Conservation (phyloP, 202 grass and related monocot species). For the Schoenoplectus tabernaemontani region DNA sequence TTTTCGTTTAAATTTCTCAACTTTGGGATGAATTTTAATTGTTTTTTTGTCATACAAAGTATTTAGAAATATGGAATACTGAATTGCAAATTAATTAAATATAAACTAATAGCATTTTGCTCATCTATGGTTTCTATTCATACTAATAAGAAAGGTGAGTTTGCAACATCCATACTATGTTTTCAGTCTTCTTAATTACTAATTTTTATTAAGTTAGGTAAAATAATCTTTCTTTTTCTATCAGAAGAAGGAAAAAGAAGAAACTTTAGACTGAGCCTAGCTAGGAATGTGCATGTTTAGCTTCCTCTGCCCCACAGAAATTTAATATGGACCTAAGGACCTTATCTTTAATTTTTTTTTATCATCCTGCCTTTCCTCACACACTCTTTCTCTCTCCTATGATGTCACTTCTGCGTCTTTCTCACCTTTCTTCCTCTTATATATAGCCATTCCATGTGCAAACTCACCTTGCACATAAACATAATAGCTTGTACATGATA, state of each 20-base stretch:
- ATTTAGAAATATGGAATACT: too few relatives aligned
- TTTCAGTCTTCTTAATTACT: too few relatives aligned
- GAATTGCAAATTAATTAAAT: too few relatives aligned
- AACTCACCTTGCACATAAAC: slow-evolving; percentile 24
- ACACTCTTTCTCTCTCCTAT: slow-evolving; percentile 11
- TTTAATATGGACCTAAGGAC: slow-evolving; percentile 1
- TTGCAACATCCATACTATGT: too few relatives aligned
- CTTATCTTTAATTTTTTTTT: slow-evolving; percentile 18
- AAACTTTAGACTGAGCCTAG: slow-evolving; percentile 7
- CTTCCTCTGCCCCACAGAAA: slow-evolving; percentile 9
- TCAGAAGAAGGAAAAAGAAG: neutral
- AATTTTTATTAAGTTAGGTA: too few relatives aligned
- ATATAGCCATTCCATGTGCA: slow-evolving; percentile 4
- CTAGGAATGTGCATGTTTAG: neutral
- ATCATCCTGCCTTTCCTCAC: neutral
- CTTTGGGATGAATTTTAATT: too few relatives aligned
- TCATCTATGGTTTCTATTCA: too few relatives aligned
- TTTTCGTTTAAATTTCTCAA: too few relatives aligned
- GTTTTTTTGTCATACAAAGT: too few relatives aligned
- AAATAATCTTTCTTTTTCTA: slow-evolving; percentile 9
- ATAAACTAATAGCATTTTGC: too few relatives aligned
- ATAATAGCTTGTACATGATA: neutral
- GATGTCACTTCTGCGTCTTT: slow-evolving; percentile 17
- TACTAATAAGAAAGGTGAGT: too few relatives aligned
- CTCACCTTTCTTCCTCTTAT: slow-evolving; percentile 25